These are phyloP conservation scores for Apiotrichum sp. DNA, from an alignment of 1,284 basidiomycete species.

Conservation along the genomic window DNA sequence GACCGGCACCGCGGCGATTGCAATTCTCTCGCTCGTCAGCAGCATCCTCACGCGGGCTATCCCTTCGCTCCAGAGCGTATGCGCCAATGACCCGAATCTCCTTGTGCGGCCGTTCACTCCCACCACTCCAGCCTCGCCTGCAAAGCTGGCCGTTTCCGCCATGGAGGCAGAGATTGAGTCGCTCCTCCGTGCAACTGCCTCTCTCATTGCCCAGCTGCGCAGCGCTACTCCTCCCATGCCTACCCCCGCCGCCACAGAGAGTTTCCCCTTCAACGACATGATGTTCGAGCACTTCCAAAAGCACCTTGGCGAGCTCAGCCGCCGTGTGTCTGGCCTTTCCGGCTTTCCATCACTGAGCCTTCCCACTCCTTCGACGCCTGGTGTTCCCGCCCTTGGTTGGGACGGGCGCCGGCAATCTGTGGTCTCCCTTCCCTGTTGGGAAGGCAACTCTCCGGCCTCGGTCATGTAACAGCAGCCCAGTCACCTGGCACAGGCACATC, in stretches of 20 bases:
- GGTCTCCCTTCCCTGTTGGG: too few species aligned
- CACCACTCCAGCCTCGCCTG: slow-evolving; percentile 4
- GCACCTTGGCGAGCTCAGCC: slow-evolving; percentile 1
- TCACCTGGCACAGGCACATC: too few species aligned
- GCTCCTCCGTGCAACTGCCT: slow-evolving; percentile 14
- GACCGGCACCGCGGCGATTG: background rate
- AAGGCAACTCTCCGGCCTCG: too few species aligned
- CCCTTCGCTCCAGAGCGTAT: background rate
- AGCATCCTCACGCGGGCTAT: background rate
- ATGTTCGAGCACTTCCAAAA: slow-evolving; percentile 25
- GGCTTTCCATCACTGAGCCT: background rate
- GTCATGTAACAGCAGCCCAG: too few species aligned
- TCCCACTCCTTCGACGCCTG: background rate
- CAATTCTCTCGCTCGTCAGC: background rate
- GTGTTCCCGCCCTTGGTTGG: too few species aligned
- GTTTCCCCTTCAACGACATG: slow-evolving; percentile 22
- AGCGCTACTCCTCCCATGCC: slow-evolving; percentile 9
- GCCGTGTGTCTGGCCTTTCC: slow-evolving; percentile 18
- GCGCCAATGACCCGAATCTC: background rate
- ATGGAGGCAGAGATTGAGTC: slow-evolving; percentile 10
- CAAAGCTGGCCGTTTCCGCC: background rate
- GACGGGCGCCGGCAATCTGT: too few species aligned
- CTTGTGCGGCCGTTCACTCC: background rate
- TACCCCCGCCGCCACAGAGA: slow-evolving; percentile 21
- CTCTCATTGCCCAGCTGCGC: background rate